Evolutionary conservation across 2,329 filamentous ascomycete genomes (phyloP).

Genomic region (Fusarium marasasianum): DNA sequence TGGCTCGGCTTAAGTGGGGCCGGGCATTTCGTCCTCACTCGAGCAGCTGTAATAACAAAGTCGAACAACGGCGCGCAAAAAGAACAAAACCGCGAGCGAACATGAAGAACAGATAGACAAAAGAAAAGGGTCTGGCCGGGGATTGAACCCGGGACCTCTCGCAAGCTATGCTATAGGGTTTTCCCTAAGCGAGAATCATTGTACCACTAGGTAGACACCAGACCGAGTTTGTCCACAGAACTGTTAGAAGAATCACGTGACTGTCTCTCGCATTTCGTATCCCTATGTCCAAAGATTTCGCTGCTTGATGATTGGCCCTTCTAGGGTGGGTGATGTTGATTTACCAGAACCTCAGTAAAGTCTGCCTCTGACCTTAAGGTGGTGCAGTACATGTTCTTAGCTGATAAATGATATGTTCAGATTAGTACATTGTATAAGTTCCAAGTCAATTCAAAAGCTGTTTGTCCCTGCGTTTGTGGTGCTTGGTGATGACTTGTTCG

Average conservation of each 20-base stretch:
- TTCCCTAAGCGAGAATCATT: slow-evolving; percentile 75
- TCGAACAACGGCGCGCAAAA: not conserved
- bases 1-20: not conserved
- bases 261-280: not conserved
- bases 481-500: not conserved
- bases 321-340: not conserved
- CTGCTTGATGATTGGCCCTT: accelerated
- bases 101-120: not conserved
- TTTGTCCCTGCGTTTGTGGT: not conserved
- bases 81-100: not conserved
- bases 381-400: not conserved
- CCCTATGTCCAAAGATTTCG: accelerated
- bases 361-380: not conserved
- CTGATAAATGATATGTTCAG: not conserved
- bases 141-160: slow-evolving; percentile 60
- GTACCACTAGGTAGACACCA: slow-evolving; percentile 73
- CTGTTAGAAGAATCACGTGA: slow-evolving; percentile 35
- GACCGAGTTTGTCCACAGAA: slow-evolving; percentile 51
- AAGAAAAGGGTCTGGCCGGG: slow-evolving; percentile 53
- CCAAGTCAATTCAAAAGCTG: not conserved
- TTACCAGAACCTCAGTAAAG: not conserved
- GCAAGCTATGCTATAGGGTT: slow-evolving; percentile 51
- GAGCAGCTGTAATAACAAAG: not conserved
- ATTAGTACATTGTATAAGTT: not conserved
- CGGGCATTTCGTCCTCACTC: not conserved